Evolutionary conservation across 176 grass and related monocot genomes (phyloP).

Genomic region (Carex parvula): DNA sequence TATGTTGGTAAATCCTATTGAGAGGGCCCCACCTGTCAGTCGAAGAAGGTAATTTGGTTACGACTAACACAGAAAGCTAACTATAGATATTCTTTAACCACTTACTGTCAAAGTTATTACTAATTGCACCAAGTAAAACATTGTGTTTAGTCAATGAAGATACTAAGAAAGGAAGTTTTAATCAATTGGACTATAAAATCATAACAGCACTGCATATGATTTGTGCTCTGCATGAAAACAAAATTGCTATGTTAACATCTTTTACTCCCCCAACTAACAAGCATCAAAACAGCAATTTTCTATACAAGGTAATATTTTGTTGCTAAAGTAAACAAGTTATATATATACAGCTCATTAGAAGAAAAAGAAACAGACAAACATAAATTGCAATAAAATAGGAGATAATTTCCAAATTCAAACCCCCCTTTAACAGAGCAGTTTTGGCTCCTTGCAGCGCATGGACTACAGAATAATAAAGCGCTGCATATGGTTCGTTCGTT

Average conservation of each 20-base stretch:
- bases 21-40: constrained; percentile 64
- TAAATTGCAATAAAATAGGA: not conserved
- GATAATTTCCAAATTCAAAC: not conserved
- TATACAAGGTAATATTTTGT: not conserved
- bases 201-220: too few species aligned
- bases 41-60: not conserved
- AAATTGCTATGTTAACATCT: too few species aligned
- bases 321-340: too few species aligned
- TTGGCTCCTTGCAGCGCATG: too few species aligned
- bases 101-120: not conserved
- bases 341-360: not conserved
- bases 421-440: too few species aligned
- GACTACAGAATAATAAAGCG: too few species aligned
- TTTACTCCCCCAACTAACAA: not conserved
- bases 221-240: too few species aligned
- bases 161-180: not conserved
- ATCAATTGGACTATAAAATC: not conserved
- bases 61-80: not conserved
- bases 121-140: not conserved
- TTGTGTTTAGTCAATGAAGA: not conserved
- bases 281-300: not conserved
- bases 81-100: not conserved
- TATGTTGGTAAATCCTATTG: constrained; percentile 97
- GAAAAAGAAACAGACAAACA: not conserved
- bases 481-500: too few species aligned